Evolutionary conservation across 192 early-diverging fungal species (phyloP).

Genomic region (Linnemannia schmuckeri): DNA sequence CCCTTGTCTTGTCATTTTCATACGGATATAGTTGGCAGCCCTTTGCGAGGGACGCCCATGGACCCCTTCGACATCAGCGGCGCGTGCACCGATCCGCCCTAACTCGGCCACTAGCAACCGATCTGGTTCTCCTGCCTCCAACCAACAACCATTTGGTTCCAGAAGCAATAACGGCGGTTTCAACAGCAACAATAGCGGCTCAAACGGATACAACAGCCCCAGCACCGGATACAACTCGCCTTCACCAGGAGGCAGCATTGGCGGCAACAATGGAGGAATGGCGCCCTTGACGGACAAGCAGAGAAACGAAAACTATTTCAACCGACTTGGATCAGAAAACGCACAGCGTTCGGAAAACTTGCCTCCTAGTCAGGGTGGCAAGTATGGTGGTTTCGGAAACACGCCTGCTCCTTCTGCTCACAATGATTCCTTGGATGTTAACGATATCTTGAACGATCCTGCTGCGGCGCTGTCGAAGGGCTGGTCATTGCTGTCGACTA

Average conservation of each 20-base stretch:
- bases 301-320: conserved; percentile 87
- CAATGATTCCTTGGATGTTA: conserved; percentile 55
- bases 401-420: conserved; percentile 52
- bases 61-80: conserved; percentile 61
- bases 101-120: conserved; percentile 46
- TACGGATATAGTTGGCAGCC: conserved; percentile 61
- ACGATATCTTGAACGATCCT: conserved; percentile 79
- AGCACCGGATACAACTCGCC: conserved; percentile 29
- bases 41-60: conserved; percentile 71
- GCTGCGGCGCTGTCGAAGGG: conserved; percentile 76
- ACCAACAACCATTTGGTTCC: conserved; percentile 38
- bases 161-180: conserved; percentile 20
- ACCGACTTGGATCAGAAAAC: conserved; percentile 72
- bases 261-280: conserved; percentile 16
- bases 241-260: conserved; percentile 41
- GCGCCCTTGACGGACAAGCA: conserved; percentile 63
- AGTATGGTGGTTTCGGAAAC: conserved; percentile 82
- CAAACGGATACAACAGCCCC: conserved; percentile 23
- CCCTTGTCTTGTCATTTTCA: not conserved
- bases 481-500: conserved; percentile 72
- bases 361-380: conserved; percentile 83
- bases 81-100: conserved; percentile 41
- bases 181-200: conserved; percentile 27
- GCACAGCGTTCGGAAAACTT: conserved; percentile 67
- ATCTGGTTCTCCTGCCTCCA: conserved; percentile 40